Conservation (phyloP, 345 rosid genomes). For the Salix arbutifolia region DNA sequence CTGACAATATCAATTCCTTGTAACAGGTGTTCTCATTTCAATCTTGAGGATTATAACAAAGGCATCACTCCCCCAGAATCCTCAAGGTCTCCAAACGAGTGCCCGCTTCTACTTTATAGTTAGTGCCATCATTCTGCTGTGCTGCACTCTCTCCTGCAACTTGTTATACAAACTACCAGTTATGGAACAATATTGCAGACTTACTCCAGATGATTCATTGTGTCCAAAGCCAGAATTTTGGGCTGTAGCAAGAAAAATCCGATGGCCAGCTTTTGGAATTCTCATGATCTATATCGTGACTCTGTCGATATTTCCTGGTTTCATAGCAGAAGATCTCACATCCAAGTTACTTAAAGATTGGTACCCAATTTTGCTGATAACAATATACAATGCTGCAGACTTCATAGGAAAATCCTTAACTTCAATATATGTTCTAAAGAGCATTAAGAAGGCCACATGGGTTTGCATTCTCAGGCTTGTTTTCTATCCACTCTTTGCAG, state of each 20-base stretch:
- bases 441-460: constrained; percentile 62
- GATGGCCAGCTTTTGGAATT: constrained; percentile 56
- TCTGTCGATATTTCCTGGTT: constrained; percentile 80
- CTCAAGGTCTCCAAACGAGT: constrained; percentile 64
- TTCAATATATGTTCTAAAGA: constrained; percentile 50
- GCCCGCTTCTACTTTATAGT: constrained; percentile 77
- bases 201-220: constrained; percentile 23
- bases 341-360: constrained; percentile 60
- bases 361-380: constrained; percentile 79
- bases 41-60: constrained; percentile 73
- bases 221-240: constrained; percentile 37
- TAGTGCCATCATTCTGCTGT: constrained; percentile 49
- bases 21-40: constrained; percentile 68
- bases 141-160: constrained; percentile 64
- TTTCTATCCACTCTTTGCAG: constrained; percentile 72
- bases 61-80: constrained; percentile 71
- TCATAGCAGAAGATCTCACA: constrained; percentile 58
- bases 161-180: constrained; percentile 65
- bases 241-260: constrained; percentile 49
- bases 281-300: constrained; percentile 64
- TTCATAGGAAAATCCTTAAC: constrained; percentile 73
- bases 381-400: constrained; percentile 69
- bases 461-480: constrained; percentile 52
- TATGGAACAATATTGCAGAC: constrained; percentile 48
- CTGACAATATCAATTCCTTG: not conserved